Conservation (phyloP, 441 rosid species). For the Erodium trifolium region DNA sequence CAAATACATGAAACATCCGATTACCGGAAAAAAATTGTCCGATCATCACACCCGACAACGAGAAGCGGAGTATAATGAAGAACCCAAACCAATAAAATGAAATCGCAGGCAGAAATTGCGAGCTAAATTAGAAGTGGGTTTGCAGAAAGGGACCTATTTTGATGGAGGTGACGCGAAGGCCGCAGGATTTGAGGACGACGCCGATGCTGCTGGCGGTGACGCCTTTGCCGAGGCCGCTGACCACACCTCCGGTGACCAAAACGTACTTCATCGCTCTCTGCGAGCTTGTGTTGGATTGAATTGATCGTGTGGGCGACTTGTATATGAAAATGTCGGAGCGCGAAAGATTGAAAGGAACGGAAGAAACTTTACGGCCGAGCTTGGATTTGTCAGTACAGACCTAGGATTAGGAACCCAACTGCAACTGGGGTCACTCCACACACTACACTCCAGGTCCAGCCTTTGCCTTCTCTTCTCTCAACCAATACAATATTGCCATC, state of each 20-base stretch:
- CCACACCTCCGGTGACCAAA: constrained; percentile 68
- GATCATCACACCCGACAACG: no score
- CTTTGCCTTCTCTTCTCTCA: no score
- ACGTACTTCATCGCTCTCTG: constrained; percentile 51
- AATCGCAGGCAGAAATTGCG: background rate
- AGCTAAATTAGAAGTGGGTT: background rate
- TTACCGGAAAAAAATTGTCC: no score
- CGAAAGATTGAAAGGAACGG: constrained; percentile 18
- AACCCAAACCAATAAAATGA: background rate
- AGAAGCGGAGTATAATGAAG: background rate
- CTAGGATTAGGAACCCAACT: background rate
- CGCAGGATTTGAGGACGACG: constrained; percentile 67
- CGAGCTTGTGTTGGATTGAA: no score
- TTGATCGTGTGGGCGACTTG: background rate
- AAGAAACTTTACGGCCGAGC: background rate
- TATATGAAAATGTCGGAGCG: constrained; percentile 43
- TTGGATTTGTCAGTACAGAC: background rate
- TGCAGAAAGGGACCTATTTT: constrained; percentile 43
- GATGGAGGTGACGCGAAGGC: constrained; percentile 69
- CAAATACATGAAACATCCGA: no score
- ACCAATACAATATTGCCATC: no score
- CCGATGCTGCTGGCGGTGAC: constrained; percentile 73
- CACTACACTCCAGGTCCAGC: no score
- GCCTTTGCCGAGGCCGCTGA: constrained; percentile 74
- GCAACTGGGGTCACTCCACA: no score